Evolutionary conservation across 768 basidiomycete species (phyloP).

Genomic region (Gelatoporia subvermispora): DNA sequence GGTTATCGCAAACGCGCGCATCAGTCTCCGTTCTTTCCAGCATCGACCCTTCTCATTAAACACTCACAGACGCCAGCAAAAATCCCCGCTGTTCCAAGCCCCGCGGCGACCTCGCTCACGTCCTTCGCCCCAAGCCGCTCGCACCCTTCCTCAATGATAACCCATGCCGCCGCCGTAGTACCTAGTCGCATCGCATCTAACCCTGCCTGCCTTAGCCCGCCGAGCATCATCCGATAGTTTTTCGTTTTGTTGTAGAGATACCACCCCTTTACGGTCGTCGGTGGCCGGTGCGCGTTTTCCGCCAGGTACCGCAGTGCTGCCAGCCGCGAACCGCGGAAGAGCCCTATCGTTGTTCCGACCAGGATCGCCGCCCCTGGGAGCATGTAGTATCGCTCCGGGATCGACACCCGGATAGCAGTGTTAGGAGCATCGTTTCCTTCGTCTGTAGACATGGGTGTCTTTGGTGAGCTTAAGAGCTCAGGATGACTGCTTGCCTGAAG

Average conservation of each 20-base stretch:
- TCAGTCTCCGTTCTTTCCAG: too few relatives aligned
- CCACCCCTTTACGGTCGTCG: slow-evolving; percentile 85
- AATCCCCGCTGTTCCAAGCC: slow-evolving; percentile 53
- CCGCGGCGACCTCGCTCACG: slow-evolving; percentile 57
- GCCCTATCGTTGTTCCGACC: slow-evolving; percentile 65
- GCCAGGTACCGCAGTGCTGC: slow-evolving; percentile 80
- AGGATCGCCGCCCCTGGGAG: slow-evolving; percentile 58
- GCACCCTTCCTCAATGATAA: slow-evolving; percentile 42
- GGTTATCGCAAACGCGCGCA: not conserved
- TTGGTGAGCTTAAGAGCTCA: slow-evolving; percentile 1
- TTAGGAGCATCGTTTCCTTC: slow-evolving; percentile 14
- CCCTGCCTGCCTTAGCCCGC: slow-evolving; percentile 64
- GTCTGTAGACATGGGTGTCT: slow-evolving; percentile 15
- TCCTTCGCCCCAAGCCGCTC: slow-evolving; percentile 32
- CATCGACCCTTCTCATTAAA: too few relatives aligned
- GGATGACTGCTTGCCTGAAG: too few relatives aligned
- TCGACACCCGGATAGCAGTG: slow-evolving; percentile 32
- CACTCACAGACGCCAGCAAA: slow-evolving; percentile 54
- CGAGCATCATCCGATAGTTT: slow-evolving; percentile 80
- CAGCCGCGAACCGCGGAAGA: slow-evolving; percentile 63
- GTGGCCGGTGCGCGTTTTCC: slow-evolving; percentile 88
- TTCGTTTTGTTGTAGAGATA: slow-evolving; percentile 97
- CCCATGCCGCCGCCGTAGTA: slow-evolving; percentile 42
- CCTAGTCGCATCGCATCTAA: slow-evolving; percentile 50
- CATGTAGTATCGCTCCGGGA: slow-evolving; percentile 56